Conservation (phyloP, 768 basidiomycete genomes). For the Boletus pseudopeckii region DNA sequence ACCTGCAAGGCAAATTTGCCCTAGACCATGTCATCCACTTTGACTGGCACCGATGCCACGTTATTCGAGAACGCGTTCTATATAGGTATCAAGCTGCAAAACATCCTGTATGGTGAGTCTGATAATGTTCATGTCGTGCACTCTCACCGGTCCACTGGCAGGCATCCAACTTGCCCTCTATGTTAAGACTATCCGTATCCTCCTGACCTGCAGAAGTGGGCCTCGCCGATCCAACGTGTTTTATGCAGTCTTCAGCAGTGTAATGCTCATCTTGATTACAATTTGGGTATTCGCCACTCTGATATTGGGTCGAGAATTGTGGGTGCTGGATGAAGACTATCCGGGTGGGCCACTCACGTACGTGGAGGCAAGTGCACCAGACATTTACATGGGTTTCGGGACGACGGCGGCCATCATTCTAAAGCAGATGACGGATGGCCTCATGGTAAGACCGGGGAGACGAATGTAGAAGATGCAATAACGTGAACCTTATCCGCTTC, state of each 20-base stretch:
- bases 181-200: constrained; percentile 9
- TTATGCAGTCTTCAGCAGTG: constrained; percentile 12
- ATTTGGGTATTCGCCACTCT: constrained; percentile 17
- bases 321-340: constrained; percentile 31
- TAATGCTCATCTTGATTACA: constrained; percentile 25
- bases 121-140: not conserved
- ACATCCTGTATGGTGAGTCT: too few species aligned
- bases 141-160: not conserved
- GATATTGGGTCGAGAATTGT: constrained; percentile 28
- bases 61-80: too few species aligned
- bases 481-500: not conserved
- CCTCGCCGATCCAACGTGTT: constrained; percentile 1
- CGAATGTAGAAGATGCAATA: not conserved
- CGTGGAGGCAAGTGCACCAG: constrained; percentile 17
- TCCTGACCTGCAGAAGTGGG: not conserved
- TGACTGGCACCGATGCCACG: not conserved
- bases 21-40: not conserved
- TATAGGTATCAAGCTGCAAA: too few species aligned
- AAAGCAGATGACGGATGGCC: constrained; percentile 30
- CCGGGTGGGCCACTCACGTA: constrained; percentile 35
- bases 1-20: too few species aligned
- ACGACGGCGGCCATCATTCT: constrained; percentile 22
- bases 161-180: constrained; percentile 17
- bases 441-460: constrained; percentile 12
- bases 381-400: constrained; percentile 23